Base-by-base conservation (phyloP, 805 yeast genomes). In the Naumovozyma baii region DNA sequence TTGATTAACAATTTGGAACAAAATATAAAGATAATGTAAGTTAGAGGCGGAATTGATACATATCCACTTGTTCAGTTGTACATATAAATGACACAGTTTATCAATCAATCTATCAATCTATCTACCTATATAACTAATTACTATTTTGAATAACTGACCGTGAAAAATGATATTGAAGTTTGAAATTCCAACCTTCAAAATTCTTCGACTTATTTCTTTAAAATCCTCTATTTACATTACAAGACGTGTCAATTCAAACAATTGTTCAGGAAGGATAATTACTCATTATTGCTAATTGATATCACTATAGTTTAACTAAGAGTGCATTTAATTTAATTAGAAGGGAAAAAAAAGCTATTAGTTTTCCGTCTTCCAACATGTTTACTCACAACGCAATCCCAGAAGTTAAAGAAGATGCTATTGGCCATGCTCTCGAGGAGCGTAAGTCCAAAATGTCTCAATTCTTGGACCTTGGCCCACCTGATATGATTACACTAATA, bases 381-480 rank as follows among this genome's bases (percentile, higher is more conserved):
- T 42, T 72, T 18, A 65, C 78, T 8, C 79, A 76, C 49, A 75
- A 76, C n/a, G 75, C 81, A 29, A 73, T 77, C 48, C 83, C 82
- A 19, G 82, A 78, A 56, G 78, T 74, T 19, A 64, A 64, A 37
- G 92, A 83, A 52, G 74, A 72, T 50, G 64, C 68, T 50, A 57
- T 73, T 37, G 81, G 81, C 1, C 64, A 72, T 17, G 76, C 86
- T 9, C 55, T 82, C 34, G 71, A 72, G 39, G 86, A 80, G 53
- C 68, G 94, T 49, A 73, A 82, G 2, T 60, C 73, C 29, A 71
- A 81, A 47, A 61, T 83, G 34, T 70, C 70, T 36, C 65, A 73
- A 31, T 76, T 81, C 44, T 66, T 61, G 39, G 88, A 82, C 45
- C 59, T 83, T 41, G 94, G 94, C 10, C 83, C 87, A 9, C 83